Evolutionary conservation across 2,329 filamentous ascomycete species (phyloP).

Genomic region (Aaosphaeria pasadenensis): DNA sequence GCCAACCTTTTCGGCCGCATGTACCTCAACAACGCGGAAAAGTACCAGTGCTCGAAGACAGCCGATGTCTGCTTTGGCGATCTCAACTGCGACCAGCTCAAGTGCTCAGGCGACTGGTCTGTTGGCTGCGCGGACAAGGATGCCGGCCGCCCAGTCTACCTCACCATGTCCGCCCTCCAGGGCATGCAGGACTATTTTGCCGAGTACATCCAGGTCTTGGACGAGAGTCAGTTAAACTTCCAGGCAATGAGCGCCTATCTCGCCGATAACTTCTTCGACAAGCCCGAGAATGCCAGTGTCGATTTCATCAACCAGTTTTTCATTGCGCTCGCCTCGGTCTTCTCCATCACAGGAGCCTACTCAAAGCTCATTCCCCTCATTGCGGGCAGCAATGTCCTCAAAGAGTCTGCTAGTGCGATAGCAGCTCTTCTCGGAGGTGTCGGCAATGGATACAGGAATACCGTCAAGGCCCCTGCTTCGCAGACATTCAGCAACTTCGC

Average conservation of each 20-base stretch:
- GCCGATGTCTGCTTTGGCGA: no score
- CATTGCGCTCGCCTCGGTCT: not conserved
- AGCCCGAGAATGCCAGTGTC: not conserved
- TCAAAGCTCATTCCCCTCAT: conserved; percentile 1
- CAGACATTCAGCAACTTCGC: no score
- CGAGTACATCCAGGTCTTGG: not conserved
- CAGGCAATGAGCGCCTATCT: not conserved
- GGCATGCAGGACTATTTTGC: conserved; percentile 1
- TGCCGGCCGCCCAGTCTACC: not conserved
- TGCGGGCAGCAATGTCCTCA: not conserved
- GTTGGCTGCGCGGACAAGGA: no score
- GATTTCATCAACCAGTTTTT: not conserved
- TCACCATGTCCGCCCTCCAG: not conserved
- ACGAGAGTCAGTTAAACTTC: not conserved
- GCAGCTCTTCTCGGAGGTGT: not conserved
- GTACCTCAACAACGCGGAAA: no score
- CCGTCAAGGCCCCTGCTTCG: no score
- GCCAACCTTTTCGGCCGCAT: no score
- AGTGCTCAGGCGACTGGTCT: no score
- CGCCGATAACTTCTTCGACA: not conserved
- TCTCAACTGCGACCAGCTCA: no score
- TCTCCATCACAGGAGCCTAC: not conserved
- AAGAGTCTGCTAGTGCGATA: not conserved
- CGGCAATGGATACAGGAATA: not conserved
- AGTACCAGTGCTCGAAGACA: no score